These are phyloP conservation scores for Sporothrix curviconia DNA, from an alignment of 2,329 filamentous ascomycete species.

Conservation along the genomic window DNA sequence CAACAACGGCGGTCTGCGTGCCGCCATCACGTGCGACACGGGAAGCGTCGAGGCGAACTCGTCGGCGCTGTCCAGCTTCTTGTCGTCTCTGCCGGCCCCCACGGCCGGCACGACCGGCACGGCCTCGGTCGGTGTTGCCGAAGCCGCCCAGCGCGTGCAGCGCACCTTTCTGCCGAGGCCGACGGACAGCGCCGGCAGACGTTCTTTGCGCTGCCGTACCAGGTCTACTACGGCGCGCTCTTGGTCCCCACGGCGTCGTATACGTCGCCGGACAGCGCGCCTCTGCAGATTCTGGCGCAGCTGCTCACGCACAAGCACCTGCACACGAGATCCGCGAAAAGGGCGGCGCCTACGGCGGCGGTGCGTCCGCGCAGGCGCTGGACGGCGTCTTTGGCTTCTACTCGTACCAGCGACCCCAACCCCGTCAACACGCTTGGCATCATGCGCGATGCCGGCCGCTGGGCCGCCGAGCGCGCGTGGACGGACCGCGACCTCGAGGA, in stretches of 20 bases:
- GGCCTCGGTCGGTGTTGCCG: neutral
- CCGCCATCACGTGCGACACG: constrained; percentile 77
- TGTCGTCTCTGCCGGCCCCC: constrained; percentile 50
- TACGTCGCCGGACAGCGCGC: constrained; percentile 64
- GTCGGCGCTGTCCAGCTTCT: constrained; percentile 62
- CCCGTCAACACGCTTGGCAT: constrained; percentile 80
- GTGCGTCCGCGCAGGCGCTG: constrained; percentile 72
- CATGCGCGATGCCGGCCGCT: constrained; percentile 74
- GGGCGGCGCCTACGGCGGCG: constrained; percentile 90
- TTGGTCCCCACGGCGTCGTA: constrained; percentile 81
- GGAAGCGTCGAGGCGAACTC: constrained; percentile 68
- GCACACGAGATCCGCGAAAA: constrained; percentile 98
- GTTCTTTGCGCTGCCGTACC: constrained; percentile 91
- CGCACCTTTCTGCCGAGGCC: neutral
- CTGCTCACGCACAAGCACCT: constrained; percentile 93
- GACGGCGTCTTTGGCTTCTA: constrained; percentile 91
- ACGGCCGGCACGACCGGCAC: neutral
- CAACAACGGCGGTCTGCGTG: constrained; percentile 58
- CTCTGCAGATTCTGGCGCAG: constrained; percentile 82
- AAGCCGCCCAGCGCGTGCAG: constrained; percentile 9
- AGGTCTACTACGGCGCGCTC: constrained; percentile 89
- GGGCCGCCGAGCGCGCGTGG: constrained; percentile 70
- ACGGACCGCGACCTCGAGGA: constrained; percentile 82
- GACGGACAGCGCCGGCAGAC: constrained; percentile 45
- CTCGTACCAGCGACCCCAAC: constrained; percentile 93